Evolutionary conservation across 2,329 filamentous ascomycete genomes (phyloP).

Genomic region (Beauveria bassiana): DNA sequence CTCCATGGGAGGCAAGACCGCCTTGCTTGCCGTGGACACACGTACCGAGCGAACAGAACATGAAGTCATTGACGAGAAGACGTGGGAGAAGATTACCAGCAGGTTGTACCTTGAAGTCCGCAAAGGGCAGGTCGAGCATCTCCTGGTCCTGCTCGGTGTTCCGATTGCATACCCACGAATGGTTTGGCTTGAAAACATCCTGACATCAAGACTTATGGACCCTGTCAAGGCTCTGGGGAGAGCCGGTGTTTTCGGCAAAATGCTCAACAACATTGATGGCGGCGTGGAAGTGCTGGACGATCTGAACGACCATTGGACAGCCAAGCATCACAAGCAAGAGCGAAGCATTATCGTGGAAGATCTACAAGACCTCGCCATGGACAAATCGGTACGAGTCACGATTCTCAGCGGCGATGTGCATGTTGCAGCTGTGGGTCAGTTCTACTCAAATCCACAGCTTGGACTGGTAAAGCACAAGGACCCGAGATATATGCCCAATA

Average conservation of each 20-base stretch:
- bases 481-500: constrained; percentile 92
- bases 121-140: constrained; percentile 78
- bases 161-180: constrained; percentile 72
- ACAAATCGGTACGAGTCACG: constrained; percentile 85
- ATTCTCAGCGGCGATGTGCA: constrained; percentile 93
- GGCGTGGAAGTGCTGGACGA: constrained; percentile 89
- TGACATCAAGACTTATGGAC: constrained; percentile 80
- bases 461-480: constrained; percentile 78
- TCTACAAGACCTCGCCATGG: constrained; percentile 84
- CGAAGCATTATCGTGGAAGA: constrained; percentile 81
- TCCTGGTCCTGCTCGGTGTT: constrained; percentile 80
- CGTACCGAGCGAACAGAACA: constrained; percentile 83
- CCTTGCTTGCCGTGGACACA: constrained; percentile 82
- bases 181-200: constrained; percentile 65
- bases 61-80: constrained; percentile 71
- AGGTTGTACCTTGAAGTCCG: constrained; percentile 74
- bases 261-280: constrained; percentile 85
- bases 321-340: constrained; percentile 88
- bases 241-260: constrained; percentile 67
- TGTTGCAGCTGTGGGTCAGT: constrained; percentile 84
- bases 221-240: constrained; percentile 84
- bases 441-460: constrained; percentile 85
- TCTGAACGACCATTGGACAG: constrained; percentile 94
- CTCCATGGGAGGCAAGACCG: constrained; percentile 68
- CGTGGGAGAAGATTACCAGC: constrained; percentile 81